Evolutionary conservation across 495 filamentous ascomycete genomes (phyloP), one percentile per base, ranked within the genome.

Genomic region (Lasiosphaeria hispida): DNA sequence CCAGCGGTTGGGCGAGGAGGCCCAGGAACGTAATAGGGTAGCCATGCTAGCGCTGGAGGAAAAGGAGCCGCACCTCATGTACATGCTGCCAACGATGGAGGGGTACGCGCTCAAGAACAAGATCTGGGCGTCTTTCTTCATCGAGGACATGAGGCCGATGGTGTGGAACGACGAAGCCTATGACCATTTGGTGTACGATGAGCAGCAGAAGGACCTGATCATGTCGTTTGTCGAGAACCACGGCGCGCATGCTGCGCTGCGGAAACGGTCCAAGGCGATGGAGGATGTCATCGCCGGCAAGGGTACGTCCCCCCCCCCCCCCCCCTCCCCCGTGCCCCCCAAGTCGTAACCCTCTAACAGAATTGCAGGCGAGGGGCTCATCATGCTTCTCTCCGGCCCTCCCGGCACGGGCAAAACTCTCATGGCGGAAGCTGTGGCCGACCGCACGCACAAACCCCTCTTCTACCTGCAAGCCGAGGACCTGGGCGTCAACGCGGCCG

Each of bases 391-490:
- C 6, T 53, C 52, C 17, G 84, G 85, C 0, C 69, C 69, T 2
- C 82, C 84, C 0, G 84, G 82, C 0, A 76, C 77, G 1, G 82
- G 83, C 9, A 86, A 87, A 63, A 86, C 84, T 2, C 65, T 81
- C 0, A 86, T 82, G 11, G 84, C 83, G 4, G 77, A 80, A 55
- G 66, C 70, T 8, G 73, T 84, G 5, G 80, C 83, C 0, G 80
- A 84, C 51, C 63, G 74, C 10, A 75, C 74, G 1, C 62, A 73
- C 7, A 69, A 69, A 1, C 82, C 83, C 0, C 68, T 86, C 0
- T 82, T 81, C 59, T 68, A 75, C 7, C 71, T 86, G 4, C 78
- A 77, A 15, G 75, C 75, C 5, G 83, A 82, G 17, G 81, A 86
- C 43, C 66, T 86, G 1, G 80, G 81, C 6, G 80, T 71, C 35